A percentile compares a stretch with the other conserved stretches of the same genome.
These are phyloP conservation scores for Ceraceosorus guamensis DNA, from an alignment of 1,284 basidiomycete genomes.

Conservation along the genomic window DNA sequence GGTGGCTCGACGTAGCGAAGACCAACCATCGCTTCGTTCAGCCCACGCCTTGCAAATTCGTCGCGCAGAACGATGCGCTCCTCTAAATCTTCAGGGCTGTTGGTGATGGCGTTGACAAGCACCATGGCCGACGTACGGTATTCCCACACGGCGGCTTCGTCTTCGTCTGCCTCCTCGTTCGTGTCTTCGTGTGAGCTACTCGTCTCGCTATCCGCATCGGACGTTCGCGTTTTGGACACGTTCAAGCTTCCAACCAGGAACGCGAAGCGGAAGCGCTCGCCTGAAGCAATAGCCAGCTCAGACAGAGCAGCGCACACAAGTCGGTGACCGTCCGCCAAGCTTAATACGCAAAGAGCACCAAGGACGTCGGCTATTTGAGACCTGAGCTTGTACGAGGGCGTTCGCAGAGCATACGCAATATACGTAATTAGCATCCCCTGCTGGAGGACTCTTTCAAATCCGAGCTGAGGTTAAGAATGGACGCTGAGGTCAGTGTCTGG, in stretches of 20 bases:
- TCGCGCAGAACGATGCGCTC: conserved; percentile 70
- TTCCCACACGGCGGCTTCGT: conserved; percentile 60
- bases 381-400: conserved; percentile 60
- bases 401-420: conserved; percentile 65
- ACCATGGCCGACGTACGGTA: conserved; percentile 68
- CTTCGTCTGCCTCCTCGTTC: conserved; percentile 11
- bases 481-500: too few relatives aligned
- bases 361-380: conserved; percentile 69
- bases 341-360: conserved; percentile 72
- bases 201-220: conserved; percentile 44
- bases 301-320: conserved; percentile 70
- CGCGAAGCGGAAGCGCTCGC: conserved; percentile 73
- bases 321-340: conserved; percentile 63
- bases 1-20: conserved; percentile 69
- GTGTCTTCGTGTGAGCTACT: neutral
- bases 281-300: conserved; percentile 65
- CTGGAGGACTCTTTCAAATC: conserved; percentile 64
- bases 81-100: conserved; percentile 68
- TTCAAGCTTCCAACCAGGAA: conserved; percentile 63
- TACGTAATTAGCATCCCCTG: conserved; percentile 65
- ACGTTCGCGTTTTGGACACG: conserved; percentile 11
- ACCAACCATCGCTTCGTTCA: conserved; percentile 73
- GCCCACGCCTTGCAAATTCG: conserved; percentile 68
- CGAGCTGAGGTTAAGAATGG: conserved; percentile 54
- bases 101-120: conserved; percentile 68